These are phyloP conservation scores for Colletotrichum sp. DNA, from an alignment of 2,329 filamentous ascomycete genomes.

Conservation along the genomic window DNA sequence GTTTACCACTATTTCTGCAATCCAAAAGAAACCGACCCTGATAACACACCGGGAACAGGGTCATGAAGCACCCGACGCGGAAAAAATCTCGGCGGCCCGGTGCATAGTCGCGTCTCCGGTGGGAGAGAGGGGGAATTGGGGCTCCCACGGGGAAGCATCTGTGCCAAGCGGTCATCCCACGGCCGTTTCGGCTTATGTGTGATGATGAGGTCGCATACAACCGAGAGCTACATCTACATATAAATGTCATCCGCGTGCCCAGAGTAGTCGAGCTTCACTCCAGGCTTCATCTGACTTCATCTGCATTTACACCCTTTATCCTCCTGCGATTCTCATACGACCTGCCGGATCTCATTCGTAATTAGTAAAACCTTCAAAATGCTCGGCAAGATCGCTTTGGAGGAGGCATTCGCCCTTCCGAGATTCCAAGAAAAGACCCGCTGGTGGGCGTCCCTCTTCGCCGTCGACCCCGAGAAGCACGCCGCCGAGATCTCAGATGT, in stretches of 20 bases:
- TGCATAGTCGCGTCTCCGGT: not conserved
- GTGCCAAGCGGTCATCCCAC: not conserved
- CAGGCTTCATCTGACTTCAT: not conserved
- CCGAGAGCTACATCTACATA: not conserved
- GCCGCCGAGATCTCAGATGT: slow-evolving; percentile 50
- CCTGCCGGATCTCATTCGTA: not conserved
- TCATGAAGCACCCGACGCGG: not conserved
- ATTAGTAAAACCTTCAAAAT: slow-evolving; percentile 34
- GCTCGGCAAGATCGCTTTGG: slow-evolving; percentile 65
- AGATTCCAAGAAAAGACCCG: not conserved
- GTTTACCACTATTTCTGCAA: not conserved
- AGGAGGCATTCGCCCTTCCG: slow-evolving; percentile 65
- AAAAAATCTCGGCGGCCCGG: not conserved
- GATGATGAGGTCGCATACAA: not conserved
- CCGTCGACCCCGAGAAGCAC: not conserved
- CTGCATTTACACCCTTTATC: not conserved
- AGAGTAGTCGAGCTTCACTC: not conserved
- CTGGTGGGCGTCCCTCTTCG: slow-evolving; percentile 30
- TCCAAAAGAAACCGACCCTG: not conserved
- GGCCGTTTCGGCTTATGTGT: not conserved
- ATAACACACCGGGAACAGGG: not conserved
- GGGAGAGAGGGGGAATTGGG: not conserved
- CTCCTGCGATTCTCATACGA: not conserved
- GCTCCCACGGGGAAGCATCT: not conserved
- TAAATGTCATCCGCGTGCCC: not conserved